A percentile compares a stretch with the other conserved stretches of the same genome.
Conservation (phyloP, 129 eudicot species). For the Flaveria linearis region DNA sequence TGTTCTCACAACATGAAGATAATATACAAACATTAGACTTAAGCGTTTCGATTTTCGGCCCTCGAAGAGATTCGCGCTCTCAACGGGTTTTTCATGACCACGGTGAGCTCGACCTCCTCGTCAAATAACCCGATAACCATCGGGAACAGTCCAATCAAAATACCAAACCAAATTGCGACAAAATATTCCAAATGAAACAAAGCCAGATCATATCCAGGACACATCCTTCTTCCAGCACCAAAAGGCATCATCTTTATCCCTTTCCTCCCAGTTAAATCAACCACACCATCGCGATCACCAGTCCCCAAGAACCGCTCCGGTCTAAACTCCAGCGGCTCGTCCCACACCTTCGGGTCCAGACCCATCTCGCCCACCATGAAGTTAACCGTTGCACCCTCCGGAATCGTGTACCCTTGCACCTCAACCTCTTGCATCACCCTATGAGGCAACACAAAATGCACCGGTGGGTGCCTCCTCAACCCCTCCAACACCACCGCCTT, state of each 20-base stretch:
- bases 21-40: neutral
- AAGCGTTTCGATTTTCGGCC: neutral
- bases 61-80: slow-evolving; percentile 20
- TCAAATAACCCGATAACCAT: slow-evolving; percentile 32
- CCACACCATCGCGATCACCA: slow-evolving; percentile 26
- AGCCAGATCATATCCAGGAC: slow-evolving; percentile 31
- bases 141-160: slow-evolving; percentile 23
- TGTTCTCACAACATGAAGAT: no score
- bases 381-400: slow-evolving; percentile 30
- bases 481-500: slow-evolving; percentile 38
- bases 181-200: slow-evolving; percentile 30
- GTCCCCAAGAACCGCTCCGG: slow-evolving; percentile 30
- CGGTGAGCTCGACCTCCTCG: slow-evolving; percentile 45
- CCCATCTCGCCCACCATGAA: slow-evolving; percentile 38
- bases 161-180: slow-evolving; percentile 33
- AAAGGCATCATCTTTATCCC: slow-evolving; percentile 66
- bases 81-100: slow-evolving; percentile 48
- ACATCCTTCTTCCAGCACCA: slow-evolving; percentile 37
- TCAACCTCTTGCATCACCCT: slow-evolving; percentile 42
- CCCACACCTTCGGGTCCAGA: slow-evolving; percentile 35
- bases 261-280: slow-evolving; percentile 52
- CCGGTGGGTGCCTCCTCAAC: slow-evolving; percentile 35
- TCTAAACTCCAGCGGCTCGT: slow-evolving; percentile 30
- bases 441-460: slow-evolving; percentile 56
- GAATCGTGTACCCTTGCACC: slow-evolving; percentile 49